These are phyloP conservation scores for Gossypium davidsonii DNA, from an alignment of 441 rosid genomes.

Conservation along the genomic window DNA sequence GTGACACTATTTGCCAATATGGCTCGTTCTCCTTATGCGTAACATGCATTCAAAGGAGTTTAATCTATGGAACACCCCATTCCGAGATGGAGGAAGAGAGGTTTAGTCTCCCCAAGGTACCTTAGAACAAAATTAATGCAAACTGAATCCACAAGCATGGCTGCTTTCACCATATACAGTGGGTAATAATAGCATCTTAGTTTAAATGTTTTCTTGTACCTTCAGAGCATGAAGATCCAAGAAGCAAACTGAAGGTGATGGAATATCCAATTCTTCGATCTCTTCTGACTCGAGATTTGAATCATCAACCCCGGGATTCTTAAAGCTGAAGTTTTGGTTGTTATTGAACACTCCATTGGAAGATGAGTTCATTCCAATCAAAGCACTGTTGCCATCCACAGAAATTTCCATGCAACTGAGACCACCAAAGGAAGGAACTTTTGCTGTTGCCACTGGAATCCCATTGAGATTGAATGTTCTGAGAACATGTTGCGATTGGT, in stretches of 20 bases:
- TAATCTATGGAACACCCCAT: no score
- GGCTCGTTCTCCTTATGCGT: not conserved
- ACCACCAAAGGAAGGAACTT: conserved; percentile 54
- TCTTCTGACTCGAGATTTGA: conserved; percentile 30
- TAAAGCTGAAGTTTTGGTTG: conserved; percentile 17
- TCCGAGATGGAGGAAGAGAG: not conserved
- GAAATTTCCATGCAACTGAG: conserved; percentile 87
- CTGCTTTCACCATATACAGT: not conserved
- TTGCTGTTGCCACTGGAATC: conserved; percentile 49
- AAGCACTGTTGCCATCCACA: conserved; percentile 64
- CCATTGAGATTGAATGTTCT: conserved; percentile 79
- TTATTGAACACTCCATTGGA: conserved; percentile 18
- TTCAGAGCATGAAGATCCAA: conserved; percentile 68
- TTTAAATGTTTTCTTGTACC: conserved; percentile 38
- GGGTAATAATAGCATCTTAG: not conserved
- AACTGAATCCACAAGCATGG: not conserved
- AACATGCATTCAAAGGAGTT: not conserved
- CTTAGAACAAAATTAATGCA: not conserved
- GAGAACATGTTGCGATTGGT: conserved; percentile 43
- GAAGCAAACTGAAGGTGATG: conserved; percentile 77
- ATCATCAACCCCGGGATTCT: conserved; percentile 26
- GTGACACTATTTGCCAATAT: not conserved
- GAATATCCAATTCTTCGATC: conserved; percentile 42
- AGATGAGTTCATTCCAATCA: conserved; percentile 65
- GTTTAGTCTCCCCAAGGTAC: not conserved